These are phyloP conservation scores for Pseudogymnoascus sp. DNA, from an alignment of 2,329 filamentous ascomycete genomes.

Conservation along the genomic window DNA sequence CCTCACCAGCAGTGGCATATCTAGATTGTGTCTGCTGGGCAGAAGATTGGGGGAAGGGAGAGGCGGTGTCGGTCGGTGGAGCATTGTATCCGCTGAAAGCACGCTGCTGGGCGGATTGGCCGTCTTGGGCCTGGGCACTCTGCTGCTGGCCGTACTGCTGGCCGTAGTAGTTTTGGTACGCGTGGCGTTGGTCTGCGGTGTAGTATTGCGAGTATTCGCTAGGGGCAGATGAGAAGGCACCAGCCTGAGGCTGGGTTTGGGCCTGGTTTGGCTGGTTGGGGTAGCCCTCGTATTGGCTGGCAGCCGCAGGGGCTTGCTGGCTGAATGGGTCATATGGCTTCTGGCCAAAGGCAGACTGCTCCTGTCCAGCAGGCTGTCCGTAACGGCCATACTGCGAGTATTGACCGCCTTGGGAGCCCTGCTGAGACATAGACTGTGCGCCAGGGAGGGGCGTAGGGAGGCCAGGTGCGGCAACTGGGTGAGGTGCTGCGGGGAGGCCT, in stretches of 20 bases:
- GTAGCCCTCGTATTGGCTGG: constrained; percentile 54
- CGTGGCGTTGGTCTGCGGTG: constrained; percentile 65
- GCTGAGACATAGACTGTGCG: constrained; percentile 31
- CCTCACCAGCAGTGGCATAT: constrained; percentile 54
- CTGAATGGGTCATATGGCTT: constrained; percentile 85
- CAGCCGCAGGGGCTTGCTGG: constrained; percentile 56
- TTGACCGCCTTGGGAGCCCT: constrained; percentile 25
- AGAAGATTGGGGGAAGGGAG: constrained; percentile 66
- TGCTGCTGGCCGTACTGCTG: constrained; percentile 44
- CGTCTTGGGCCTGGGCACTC: constrained; percentile 60
- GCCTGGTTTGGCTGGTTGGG: constrained; percentile 50
- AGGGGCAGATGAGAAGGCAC: constrained; percentile 63
- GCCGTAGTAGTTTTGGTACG: constrained; percentile 66
- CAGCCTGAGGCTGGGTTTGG: constrained; percentile 49
- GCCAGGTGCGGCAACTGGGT: constrained; percentile 32
- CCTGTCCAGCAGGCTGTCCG: constrained; percentile 51
- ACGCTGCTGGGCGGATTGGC: constrained; percentile 62
- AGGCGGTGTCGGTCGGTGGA: constrained; percentile 54
- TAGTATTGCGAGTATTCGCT: constrained; percentile 82
- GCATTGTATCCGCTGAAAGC: constrained; percentile 67
- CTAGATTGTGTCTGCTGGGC: constrained; percentile 52
- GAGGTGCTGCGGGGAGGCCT: constrained; percentile 41
- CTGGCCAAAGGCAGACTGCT: constrained; percentile 53
- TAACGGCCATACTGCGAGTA: constrained; percentile 65
- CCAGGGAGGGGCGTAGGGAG: constrained; percentile 28